Conservation (phyloP, 495 filamentous ascomycete species). For the Penicillium soppii region DNA sequence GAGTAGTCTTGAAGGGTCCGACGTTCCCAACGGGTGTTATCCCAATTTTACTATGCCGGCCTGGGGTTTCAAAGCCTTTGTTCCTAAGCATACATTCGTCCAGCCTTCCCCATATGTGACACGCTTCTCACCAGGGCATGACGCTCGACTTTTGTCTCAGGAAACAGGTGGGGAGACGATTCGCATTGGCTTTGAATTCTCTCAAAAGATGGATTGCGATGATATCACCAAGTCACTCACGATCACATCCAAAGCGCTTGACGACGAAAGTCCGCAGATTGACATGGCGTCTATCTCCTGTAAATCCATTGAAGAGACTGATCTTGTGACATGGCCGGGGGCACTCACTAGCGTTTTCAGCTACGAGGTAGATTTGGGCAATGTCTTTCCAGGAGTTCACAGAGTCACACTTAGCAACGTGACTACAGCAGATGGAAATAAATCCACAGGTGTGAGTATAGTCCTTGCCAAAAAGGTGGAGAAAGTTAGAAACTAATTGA, state of each 20-base stretch:
- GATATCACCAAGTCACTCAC: slow-evolving; percentile 32
- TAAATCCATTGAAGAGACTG: slow-evolving; percentile 13
- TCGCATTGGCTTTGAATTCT: slow-evolving; percentile 51
- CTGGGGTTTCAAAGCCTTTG: slow-evolving; percentile 58
- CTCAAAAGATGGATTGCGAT: slow-evolving; percentile 56
- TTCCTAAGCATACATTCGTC: slow-evolving; percentile 44
- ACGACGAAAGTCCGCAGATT: slow-evolving; percentile 17
- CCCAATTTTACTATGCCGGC: slow-evolving; percentile 42
- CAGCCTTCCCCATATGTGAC: slow-evolving; percentile 55
- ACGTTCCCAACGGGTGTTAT: slow-evolving; percentile 49
- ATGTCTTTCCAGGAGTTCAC: slow-evolving; percentile 52
- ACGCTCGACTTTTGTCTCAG: slow-evolving; percentile 46
- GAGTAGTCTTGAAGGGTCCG: slow-evolving; percentile 17
- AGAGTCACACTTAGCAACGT: slow-evolving; percentile 44
- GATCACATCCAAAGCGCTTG: slow-evolving; percentile 41
- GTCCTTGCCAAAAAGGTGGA: neutral
- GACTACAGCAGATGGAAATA: slow-evolving; percentile 29
- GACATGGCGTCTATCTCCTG: slow-evolving; percentile 21
- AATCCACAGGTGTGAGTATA: slow-evolving; percentile 35
- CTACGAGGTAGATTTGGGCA: slow-evolving; percentile 34
- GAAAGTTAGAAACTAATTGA: slow-evolving; percentile 13
- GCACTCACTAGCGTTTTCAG: slow-evolving; percentile 34
- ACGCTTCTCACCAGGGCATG: slow-evolving; percentile 57
- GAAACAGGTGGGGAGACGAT: slow-evolving; percentile 31
- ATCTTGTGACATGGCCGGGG: slow-evolving; percentile 28